Conservation (phyloP, 2,329 filamentous ascomycete genomes). For the Seiridium cupressi region DNA sequence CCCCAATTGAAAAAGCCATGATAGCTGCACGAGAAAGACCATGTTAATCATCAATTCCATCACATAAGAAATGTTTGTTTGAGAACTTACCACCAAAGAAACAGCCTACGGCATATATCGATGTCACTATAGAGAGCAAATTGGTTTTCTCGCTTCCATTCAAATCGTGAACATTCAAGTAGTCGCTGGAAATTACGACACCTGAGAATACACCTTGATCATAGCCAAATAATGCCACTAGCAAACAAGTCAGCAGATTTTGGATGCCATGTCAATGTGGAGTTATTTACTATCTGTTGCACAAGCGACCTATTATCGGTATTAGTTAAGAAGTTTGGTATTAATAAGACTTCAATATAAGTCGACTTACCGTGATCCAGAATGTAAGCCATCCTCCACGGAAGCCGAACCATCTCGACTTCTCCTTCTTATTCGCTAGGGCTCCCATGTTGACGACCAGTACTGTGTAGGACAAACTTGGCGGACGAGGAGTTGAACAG, state of each 20-base stretch:
- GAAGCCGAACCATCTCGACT: background rate
- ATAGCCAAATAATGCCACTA: background rate
- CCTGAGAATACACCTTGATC: slow-evolving; percentile 28
- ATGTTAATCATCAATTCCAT: background rate
- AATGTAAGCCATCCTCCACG: background rate
- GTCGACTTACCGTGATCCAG: background rate
- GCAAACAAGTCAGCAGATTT: background rate
- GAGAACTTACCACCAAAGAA: slow-evolving; percentile 18
- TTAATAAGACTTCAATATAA: background rate
- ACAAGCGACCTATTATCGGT: background rate
- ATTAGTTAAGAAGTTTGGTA: background rate
- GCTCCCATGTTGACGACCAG: background rate
- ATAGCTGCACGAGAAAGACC: background rate
- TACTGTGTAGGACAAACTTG: background rate
- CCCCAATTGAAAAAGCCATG: slow-evolving; percentile 7
- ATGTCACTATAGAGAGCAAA: slow-evolving; percentile 16
- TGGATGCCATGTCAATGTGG: background rate
- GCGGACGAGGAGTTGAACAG: too few species aligned
- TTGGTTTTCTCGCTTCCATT: slow-evolving; percentile 13
- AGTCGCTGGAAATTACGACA: slow-evolving; percentile 23
- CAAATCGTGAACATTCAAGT: slow-evolving; percentile 17
- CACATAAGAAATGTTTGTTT: background rate
- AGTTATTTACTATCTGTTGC: background rate
- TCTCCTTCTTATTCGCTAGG: background rate
- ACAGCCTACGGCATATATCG: slow-evolving; percentile 9